Evolutionary conservation across 179 eudicot species (phyloP).

Genomic region (Gypsophila paniculata): DNA sequence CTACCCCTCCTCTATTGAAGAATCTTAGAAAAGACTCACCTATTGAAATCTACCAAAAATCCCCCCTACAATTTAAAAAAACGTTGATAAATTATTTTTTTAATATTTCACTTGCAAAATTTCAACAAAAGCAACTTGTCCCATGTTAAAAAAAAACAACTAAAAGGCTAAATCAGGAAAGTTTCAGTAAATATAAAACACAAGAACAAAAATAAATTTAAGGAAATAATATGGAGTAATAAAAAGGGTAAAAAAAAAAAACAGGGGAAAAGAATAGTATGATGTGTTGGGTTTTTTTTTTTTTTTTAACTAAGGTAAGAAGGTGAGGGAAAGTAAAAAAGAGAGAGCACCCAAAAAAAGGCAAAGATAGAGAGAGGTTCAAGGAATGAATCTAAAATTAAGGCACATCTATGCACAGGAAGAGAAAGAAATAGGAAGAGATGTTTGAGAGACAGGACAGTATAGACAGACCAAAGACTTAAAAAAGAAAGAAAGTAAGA

Average conservation of each 20-base stretch:
- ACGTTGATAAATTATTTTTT: background rate
- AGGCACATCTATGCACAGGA: constrained; percentile 35
- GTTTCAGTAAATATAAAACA: constrained; percentile 15
- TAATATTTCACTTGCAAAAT: background rate
- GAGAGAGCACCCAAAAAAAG: constrained; percentile 18
- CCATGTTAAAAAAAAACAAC: too few relatives aligned
- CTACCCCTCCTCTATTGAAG: constrained; percentile 44
- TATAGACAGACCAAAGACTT: constrained; percentile 15
- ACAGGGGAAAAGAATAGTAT: constrained; percentile 22
- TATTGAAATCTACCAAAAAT: constrained; percentile 40
- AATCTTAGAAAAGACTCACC: constrained; percentile 71
- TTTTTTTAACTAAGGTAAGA: background rate
- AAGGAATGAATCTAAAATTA: constrained; percentile 46
- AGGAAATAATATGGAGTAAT: too few relatives aligned
- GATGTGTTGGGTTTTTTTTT: too few relatives aligned
- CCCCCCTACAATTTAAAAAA: constrained; percentile 10
- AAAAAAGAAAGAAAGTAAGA: background rate
- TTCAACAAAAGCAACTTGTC: constrained; percentile 7
- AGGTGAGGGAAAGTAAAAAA: constrained; percentile 19
- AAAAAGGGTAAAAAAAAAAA: constrained; percentile 14
- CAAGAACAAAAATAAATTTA: too few relatives aligned
- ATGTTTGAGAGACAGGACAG: constrained; percentile 14
- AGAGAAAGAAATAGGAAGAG: constrained; percentile 16
- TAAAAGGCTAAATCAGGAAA: constrained; percentile 30
- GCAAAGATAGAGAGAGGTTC: constrained; percentile 33